Evolutionary conservation across 805 yeast genomes (phyloP).

Genomic region (Yarrowia deformans): DNA sequence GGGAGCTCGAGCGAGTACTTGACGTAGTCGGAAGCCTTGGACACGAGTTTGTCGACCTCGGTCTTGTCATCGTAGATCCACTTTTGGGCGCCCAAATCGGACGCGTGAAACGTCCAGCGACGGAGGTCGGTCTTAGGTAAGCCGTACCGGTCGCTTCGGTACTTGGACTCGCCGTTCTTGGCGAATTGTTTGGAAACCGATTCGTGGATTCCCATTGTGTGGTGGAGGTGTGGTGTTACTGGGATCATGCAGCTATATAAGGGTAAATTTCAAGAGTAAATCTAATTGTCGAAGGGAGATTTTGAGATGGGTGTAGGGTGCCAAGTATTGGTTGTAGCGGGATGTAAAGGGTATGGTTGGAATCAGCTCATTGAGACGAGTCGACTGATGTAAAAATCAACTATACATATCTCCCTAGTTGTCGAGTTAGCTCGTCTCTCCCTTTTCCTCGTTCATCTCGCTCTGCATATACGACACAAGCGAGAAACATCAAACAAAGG

Average conservation of each 20-base stretch:
- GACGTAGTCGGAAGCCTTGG: conserved; percentile 49
- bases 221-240: no score
- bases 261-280: no score
- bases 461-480: conserved; percentile 5
- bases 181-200: conserved; percentile 11
- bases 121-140: conserved; percentile 70
- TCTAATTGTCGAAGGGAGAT: no score
- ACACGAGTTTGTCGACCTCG: conserved; percentile 47
- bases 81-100: conserved; percentile 74
- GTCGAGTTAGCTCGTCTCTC: no score
- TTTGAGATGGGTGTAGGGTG: neutral
- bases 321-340: neutral
- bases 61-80: conserved; percentile 67
- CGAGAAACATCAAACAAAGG: neutral
- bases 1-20: conserved; percentile 47
- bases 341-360: neutral
- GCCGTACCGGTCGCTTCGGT: conserved; percentile 69
- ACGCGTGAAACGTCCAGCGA: conserved; percentile 77
- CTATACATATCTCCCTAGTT: no score
- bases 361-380: neutral
- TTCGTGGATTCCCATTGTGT: conserved; percentile 35
- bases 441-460: neutral
- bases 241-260: neutral
- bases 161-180: conserved; percentile 13
- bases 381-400: neutral